Base-by-base conservation (phyloP, 140 eudicot genomes). In the Anethum foeniculum region DNA sequence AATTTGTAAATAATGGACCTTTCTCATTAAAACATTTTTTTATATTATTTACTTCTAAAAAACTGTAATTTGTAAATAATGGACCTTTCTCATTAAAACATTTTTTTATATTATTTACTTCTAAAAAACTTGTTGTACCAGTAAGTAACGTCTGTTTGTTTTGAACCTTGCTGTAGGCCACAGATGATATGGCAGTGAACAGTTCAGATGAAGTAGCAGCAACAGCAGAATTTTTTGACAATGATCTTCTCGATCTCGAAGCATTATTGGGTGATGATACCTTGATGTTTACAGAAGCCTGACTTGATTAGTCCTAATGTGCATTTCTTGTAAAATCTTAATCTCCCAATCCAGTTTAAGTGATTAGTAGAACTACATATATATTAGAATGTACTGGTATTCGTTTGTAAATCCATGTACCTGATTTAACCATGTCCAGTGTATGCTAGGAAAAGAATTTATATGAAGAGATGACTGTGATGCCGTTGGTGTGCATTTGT, bases 181-280 rank as follows among this genome's bases (percentile, higher is more conserved):
- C 82, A 60, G 74, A 81, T 54, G 91, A 88, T 32, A 85, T 43
- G 84, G 84, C 86, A 80, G 52, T 87, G 80, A 85, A 82, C 76
- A 81, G 77, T 80, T 80, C 92, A 64, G 96, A 85, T 73, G 89
- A 84, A 79, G 87, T 86, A 12, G 79, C 64, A 28, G 81, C 9
- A 47, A 54, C 74, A 32, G n/a, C 43, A 68, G 74, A 68, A 62
- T 89, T 85, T 81, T 90, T 85, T 67, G 92, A 91, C 75, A 96
- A 93, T 27, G 98, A 94, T 85, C 84, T 94, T 81, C 83, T 91
- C 32, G 97, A 94, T 83, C 86, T 94, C 76, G 96, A 92, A 73
- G 90, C 90, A 32, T 83, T 90, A 80, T 82, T 94, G 88, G 91
- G 83, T 18, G 97, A 86, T 71, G 97, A 89, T 39, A 84, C 81